Evolutionary conservation across 176 grass and related monocot genomes (phyloP).

Genomic region (Melocanna baccifera): DNA sequence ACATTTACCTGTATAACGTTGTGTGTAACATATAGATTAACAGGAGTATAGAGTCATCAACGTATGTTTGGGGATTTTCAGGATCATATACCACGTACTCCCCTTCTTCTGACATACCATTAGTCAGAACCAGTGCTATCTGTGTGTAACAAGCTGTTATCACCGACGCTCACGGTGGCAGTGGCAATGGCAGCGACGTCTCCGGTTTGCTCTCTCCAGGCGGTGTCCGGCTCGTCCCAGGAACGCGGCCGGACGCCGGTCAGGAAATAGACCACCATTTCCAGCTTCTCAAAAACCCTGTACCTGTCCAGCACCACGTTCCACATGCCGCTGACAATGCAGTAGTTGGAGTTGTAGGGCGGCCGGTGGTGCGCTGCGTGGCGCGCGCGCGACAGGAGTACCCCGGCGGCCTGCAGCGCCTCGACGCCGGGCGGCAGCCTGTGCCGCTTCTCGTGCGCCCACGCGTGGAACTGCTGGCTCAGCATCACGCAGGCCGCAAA

Average conservation of each 20-base stretch:
- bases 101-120: background rate
- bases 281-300: constrained; percentile 70
- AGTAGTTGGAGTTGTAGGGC: constrained; percentile 77
- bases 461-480: constrained; percentile 88
- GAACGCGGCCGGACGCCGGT: constrained; percentile 66
- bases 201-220: constrained; percentile 52
- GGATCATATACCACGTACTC: too few species aligned
- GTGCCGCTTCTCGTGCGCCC: constrained; percentile 70
- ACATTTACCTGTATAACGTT: too few species aligned
- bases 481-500: constrained; percentile 68
- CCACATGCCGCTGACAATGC: constrained; percentile 82
- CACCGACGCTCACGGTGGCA: too few species aligned
- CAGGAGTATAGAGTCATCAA: too few species aligned
- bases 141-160: background rate
- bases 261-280: constrained; percentile 71
- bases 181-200: background rate
- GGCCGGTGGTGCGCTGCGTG: constrained; percentile 71
- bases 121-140: background rate
- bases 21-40: too few species aligned
- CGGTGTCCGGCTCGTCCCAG: constrained; percentile 44
- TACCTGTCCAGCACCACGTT: constrained; percentile 55
- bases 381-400: constrained; percentile 65
- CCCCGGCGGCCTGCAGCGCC: constrained; percentile 58
- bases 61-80: too few species aligned
- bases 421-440: constrained; percentile 48